Evolutionary conservation across 1,139 yeast genomes (phyloP).

Genomic region (Geotrichum histeridarum): DNA sequence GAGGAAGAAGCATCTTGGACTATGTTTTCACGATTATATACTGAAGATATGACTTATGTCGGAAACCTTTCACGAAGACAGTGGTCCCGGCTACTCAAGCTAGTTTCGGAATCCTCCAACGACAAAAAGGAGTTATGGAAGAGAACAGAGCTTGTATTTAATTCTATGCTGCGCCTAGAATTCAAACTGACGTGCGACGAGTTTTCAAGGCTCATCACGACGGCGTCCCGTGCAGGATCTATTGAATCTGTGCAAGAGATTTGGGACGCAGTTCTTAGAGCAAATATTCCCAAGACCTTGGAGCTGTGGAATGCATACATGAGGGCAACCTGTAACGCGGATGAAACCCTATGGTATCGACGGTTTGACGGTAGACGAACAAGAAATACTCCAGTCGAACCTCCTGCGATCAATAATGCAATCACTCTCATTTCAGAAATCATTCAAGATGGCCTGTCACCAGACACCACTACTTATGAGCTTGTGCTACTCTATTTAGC

Average conservation of each 20-base stretch:
- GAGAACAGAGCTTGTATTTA: conserved; percentile 6
- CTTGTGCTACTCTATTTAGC: conserved; percentile 32
- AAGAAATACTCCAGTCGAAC: conserved; percentile 19
- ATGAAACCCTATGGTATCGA: conserved; percentile 31
- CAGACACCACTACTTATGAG: conserved; percentile 34
- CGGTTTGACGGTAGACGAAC: conserved; percentile 11
- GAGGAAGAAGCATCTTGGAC: conserved; percentile 7
- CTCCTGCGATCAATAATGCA: conserved; percentile 26
- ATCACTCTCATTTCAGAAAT: conserved; percentile 29
- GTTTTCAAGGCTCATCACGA: conserved; percentile 29
- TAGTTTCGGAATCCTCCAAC: conserved; percentile 1
- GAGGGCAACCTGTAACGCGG: conserved; percentile 33
- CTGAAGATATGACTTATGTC: conserved; percentile 5
- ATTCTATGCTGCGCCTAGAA: conserved; percentile 25
- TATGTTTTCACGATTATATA: conserved; percentile 1
- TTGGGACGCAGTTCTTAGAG: conserved; percentile 29
- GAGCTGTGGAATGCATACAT: conserved; percentile 37
- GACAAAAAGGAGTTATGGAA: conserved; percentile 2
- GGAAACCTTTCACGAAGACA: conserved; percentile 11
- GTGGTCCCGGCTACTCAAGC: conserved; percentile 15
- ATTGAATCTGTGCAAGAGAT: conserved; percentile 25
- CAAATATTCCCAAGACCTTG: conserved; percentile 24
- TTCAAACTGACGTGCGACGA: conserved; percentile 26
- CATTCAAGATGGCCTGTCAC: conserved; percentile 29
- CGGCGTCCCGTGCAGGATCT: conserved; percentile 30